Conservation (phyloP, 352 stramenopile genomes). For the Albugo candida region DNA sequence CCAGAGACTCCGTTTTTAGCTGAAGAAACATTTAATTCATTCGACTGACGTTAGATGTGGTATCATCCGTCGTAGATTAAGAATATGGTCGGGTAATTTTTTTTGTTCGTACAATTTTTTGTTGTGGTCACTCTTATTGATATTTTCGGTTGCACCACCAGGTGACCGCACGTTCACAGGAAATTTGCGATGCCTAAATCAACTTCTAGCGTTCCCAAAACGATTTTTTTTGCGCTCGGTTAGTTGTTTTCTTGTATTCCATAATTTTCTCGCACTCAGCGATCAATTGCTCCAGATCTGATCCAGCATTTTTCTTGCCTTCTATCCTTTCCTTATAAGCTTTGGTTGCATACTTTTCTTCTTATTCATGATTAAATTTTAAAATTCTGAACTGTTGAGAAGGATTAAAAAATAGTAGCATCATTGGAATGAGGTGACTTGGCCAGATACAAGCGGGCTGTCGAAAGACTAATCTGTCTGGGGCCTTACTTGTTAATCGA, state of each 20-base stretch:
- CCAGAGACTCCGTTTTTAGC: conserved; percentile 83
- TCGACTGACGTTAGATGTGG: conserved; percentile 71
- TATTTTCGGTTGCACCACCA: conserved; percentile 73
- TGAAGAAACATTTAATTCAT: conserved; percentile 89
- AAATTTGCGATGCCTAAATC: conserved; percentile 89
- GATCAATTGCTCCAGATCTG: conserved; percentile 56
- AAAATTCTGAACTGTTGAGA: too few relatives aligned
- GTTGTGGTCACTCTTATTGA: conserved; percentile 11
- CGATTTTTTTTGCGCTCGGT: conserved; percentile 84
- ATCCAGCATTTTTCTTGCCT: conserved; percentile 15
- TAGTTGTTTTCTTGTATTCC: conserved; percentile 82
- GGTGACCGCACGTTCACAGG: conserved; percentile 83
- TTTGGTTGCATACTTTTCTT: conserved; percentile 44
- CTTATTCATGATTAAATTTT: conserved; percentile 56
- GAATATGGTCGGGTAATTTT: conserved; percentile 12
- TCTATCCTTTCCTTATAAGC: conserved; percentile 31
- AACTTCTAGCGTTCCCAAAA: conserved; percentile 86
- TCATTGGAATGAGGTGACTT: too few relatives aligned
- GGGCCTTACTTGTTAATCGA: too few relatives aligned
- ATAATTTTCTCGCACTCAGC: conserved; percentile 68
- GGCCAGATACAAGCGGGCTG: too few relatives aligned
- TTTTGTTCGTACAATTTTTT: neutral
- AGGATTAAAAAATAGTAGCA: too few relatives aligned
- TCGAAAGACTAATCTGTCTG: too few relatives aligned
- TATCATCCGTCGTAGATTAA: conserved; percentile 41